Conservation (phyloP, 441 rosid genomes). For the Populus hybrid region DNA sequence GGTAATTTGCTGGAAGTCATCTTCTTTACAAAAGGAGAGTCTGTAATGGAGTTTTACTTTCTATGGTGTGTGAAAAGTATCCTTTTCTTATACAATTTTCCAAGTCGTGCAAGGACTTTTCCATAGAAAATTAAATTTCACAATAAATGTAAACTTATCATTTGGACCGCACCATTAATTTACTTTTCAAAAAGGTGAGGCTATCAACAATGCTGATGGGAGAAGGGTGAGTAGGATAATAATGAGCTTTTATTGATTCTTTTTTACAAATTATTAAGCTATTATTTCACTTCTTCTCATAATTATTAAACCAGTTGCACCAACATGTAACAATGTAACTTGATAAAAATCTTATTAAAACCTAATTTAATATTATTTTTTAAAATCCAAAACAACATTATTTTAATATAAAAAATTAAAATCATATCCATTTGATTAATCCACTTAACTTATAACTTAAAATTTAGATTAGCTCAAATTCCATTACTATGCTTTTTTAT, state of each 20-base stretch:
- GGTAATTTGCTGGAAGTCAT: not conserved
- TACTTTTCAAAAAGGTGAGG: not conserved
- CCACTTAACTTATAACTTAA: too few species aligned
- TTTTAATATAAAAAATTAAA: too few species aligned
- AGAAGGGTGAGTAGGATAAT: not conserved
- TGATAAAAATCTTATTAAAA: too few species aligned
- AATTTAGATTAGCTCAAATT: too few species aligned
- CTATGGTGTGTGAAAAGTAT: too few species aligned
- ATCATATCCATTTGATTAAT: fast-evolving
- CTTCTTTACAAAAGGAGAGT: not conserved
- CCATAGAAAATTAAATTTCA: not conserved
- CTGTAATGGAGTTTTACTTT: not conserved
- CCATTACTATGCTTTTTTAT: too few species aligned
- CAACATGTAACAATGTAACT: too few species aligned
- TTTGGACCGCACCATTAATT: not conserved
- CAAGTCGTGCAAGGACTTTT: too few species aligned
- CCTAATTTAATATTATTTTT: too few species aligned
- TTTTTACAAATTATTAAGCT: too few species aligned
- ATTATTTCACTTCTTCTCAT: not conserved
- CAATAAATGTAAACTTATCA: not conserved
- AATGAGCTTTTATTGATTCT: not conserved
- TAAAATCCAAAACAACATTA: too few species aligned
- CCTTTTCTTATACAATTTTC: not conserved
- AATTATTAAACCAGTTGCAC: not conserved
- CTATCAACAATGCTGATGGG: not conserved